Conservation (phyloP, 2,329 filamentous ascomycete genomes). For the Plectosphaerella cucumerina region DNA sequence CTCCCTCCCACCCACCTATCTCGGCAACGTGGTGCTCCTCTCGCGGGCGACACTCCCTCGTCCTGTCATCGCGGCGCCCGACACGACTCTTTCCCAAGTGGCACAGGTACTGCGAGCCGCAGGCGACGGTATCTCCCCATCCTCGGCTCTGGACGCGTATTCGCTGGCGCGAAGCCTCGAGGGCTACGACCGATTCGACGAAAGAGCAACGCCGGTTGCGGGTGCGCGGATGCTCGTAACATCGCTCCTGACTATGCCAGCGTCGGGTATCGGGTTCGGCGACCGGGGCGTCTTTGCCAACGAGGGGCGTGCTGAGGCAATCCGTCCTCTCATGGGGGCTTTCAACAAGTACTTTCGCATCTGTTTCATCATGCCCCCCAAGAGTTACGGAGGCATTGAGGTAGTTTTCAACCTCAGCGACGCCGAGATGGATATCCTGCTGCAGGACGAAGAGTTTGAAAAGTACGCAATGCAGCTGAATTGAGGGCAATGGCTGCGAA, state of each 20-base stretch:
- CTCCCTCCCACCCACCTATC: constrained; percentile 22
- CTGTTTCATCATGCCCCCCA: constrained; percentile 22
- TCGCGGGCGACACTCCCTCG: constrained; percentile 19
- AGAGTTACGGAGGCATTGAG: not conserved
- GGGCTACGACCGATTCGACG: constrained; percentile 11
- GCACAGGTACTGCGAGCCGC: constrained; percentile 12
- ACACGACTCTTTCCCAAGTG: constrained; percentile 19
- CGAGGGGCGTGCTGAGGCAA: constrained; percentile 17
- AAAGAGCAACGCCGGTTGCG: too few species aligned
- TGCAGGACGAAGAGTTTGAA: constrained; percentile 19
- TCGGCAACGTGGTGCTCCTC: constrained; percentile 22
- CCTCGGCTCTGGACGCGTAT: constrained; percentile 21
- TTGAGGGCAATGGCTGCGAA: too few species aligned
- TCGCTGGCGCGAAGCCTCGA: constrained; percentile 19
- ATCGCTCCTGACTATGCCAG: constrained; percentile 23
- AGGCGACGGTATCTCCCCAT: constrained; percentile 20
- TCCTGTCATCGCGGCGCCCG: constrained; percentile 18
- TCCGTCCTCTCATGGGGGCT: constrained; percentile 22
- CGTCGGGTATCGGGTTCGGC: constrained; percentile 22
- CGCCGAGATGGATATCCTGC: constrained; percentile 22
- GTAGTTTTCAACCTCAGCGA: constrained; percentile 6
- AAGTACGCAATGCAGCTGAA: constrained; percentile 12
- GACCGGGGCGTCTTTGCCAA: constrained; percentile 18
- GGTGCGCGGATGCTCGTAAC: constrained; percentile 16
- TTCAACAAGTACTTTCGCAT: constrained; percentile 19